Evolutionary conservation across 805 yeast species (phyloP), one percentile per base, ranked within the genome.

Genomic region (Sungouiella thailandica): DNA sequence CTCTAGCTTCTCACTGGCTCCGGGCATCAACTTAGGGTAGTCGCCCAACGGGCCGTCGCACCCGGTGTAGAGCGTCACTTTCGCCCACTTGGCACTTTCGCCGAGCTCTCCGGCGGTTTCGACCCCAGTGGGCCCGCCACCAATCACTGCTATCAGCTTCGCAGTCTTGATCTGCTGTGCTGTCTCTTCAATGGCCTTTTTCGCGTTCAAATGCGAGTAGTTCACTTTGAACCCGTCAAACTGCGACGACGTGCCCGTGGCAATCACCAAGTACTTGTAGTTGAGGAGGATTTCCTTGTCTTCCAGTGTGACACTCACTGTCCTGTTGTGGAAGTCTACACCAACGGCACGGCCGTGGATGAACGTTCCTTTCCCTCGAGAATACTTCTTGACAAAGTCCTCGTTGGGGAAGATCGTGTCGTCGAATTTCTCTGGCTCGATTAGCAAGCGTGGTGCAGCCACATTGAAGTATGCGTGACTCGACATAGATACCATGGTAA

Each of bases 51-150:
- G 50, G 18, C 22, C 44, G 16, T 31, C 15, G 5, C 32, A 23
- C 3, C 58, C 60, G 14, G 61, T 49, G 39, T 48, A 55, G 27
- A 60, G 43, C 10, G 52, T 49, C 16, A 61, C 56, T 9, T 48
- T 27, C 25, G 50, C 44, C 12, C 33, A 29, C 7, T 32, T 32
- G 28, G 32, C 51, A 11, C 27, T 32, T 11, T 20, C 35, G 4
- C 55, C 66, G 20, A 65, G 42, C 34, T 65, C 71, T 11, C 65
- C 67, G 7, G 65, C 58, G 9, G 48, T 29, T 39, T 65, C 70
- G 7, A 62, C 65, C 5, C 66, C 67, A 10, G 66, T 56, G 15
- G 55, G 37, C 12, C 66, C 67, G n/a, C 60, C 68, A 4, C 68
- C 71, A n/a, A 65, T 28, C 5, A 65, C 42, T 1, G 66, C 68